Base-by-base conservation (phyloP, 192 early-diverging fungal species). In the Linnemannia schmuckeri region DNA sequence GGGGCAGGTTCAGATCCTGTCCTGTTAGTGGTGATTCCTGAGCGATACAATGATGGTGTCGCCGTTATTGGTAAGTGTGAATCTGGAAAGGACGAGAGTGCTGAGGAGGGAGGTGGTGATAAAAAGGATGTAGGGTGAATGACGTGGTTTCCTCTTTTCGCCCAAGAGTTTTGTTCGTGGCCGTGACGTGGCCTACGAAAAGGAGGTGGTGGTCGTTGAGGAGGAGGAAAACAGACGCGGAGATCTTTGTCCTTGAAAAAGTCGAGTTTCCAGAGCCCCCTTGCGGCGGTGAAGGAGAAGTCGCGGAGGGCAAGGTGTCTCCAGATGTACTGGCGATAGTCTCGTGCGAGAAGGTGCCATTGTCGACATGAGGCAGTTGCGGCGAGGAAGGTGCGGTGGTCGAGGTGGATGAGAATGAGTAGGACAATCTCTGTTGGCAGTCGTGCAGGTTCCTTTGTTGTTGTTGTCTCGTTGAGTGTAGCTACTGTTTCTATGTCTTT, bases 231-330 rank as follows among this genome's bases (percentile, higher is more conserved):
- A 35, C 74, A 80, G 6, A 37, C 35, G 6, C 61, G 70, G 20
- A 79, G 77, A 24, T 84, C 77, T 15, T 46, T 77, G 63, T 85
- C 83, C 27, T 61, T 70, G 6, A 76, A 24, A 41, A 85, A 80
- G 20, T 80, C 74, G 12, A 85, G 83, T 52, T 85, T 85, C 83
- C 83, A 85, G 30, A 76, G 83, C 35, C 78, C 78, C 4, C 83
- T 40, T 4, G 83, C 78, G 24, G 77, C 78, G 2, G 83, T 85
- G 37, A 85, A 85, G 22, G 74, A 76, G 24, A 70, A 85, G 55
- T 85, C 83, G 35, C 74, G 61, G 47, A 41, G 47, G 9, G 78
- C 77, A 0, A 85, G 44, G 35, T 76, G 83, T 24, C 74, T 68
- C 83, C 83, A 85, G 18, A 85, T 66, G 55, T 80, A 80, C 30